These are phyloP conservation scores for Grosmannia huntii DNA, from an alignment of 2,329 filamentous ascomycete species.

Conservation along the genomic window DNA sequence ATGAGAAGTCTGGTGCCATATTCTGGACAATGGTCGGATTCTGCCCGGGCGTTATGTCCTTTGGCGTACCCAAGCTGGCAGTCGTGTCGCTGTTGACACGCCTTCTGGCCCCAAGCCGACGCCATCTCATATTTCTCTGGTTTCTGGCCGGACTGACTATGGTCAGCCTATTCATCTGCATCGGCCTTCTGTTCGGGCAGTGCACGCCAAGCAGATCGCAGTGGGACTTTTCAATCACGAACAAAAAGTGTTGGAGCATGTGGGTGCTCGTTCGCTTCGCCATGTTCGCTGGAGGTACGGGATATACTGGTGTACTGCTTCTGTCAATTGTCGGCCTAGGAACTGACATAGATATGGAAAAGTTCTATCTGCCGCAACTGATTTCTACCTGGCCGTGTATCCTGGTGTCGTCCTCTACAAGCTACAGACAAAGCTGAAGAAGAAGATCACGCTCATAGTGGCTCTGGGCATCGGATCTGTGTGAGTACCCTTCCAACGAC, in stretches of 20 bases:
- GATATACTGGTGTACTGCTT: background rate
- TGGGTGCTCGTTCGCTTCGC: slow-evolving; percentile 25
- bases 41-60: slow-evolving; percentile 24
- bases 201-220: slow-evolving; percentile 12
- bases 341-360: background rate
- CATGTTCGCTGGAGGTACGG: slow-evolving; percentile 25
- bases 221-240: slow-evolving; percentile 23
- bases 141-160: slow-evolving; percentile 18
- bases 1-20: slow-evolving; percentile 19
- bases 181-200: background rate
- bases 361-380: slow-evolving; percentile 23
- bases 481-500: slow-evolving; percentile 12
- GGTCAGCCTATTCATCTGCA: slow-evolving; percentile 13
- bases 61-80: slow-evolving; percentile 28
- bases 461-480: slow-evolving; percentile 27
- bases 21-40: slow-evolving; percentile 25
- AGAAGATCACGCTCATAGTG: slow-evolving; percentile 25
- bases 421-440: slow-evolving; percentile 23
- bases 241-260: slow-evolving; percentile 21
- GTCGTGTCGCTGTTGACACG: slow-evolving; percentile 25
- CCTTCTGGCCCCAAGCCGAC: slow-evolving; percentile 23
- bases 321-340: background rate
- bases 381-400: slow-evolving; percentile 29
- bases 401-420: slow-evolving; percentile 23
- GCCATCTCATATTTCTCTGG: slow-evolving; percentile 25